Conservation (phyloP, 1,284 basidiomycete species). For the Ceratobasidium sp. region DNA sequence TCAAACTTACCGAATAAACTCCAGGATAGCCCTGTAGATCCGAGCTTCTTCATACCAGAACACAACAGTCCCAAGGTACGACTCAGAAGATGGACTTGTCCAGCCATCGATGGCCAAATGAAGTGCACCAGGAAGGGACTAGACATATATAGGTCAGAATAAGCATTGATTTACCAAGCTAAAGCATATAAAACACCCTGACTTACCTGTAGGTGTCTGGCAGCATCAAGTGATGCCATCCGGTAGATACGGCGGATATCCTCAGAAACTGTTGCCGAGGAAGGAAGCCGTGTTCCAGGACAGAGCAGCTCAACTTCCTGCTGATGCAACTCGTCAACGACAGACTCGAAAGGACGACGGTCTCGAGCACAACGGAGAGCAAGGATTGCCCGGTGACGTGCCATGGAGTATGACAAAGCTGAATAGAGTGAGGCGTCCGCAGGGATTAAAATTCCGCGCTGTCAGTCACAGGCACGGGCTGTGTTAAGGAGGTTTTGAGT, state of each 20-base stretch:
- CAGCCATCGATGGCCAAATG: conserved; percentile 53
- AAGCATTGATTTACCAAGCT: neutral
- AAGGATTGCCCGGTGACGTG: conserved; percentile 15
- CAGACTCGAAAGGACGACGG: conserved; percentile 30
- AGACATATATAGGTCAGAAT: too few species aligned
- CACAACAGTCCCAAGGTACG: conserved; percentile 51
- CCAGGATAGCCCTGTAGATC: conserved; percentile 50
- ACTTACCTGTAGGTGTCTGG: conserved; percentile 9
- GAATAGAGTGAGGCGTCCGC: neutral
- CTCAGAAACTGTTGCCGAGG: neutral
- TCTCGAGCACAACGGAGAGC: conserved; percentile 19
- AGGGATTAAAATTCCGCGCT: conserved; percentile 3
- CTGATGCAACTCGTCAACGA: conserved; percentile 21
- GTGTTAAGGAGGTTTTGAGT: neutral
- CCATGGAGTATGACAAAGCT: neutral
- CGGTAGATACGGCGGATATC: conserved; percentile 6
- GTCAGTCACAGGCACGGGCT: conserved; percentile 7
- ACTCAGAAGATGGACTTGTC: conserved; percentile 50
- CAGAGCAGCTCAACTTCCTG: conserved; percentile 19
- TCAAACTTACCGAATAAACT: conserved; percentile 50
- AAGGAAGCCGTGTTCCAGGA: conserved; percentile 14
- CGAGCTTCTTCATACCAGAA: conserved; percentile 49
- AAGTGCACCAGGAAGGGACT: conserved; percentile 40
- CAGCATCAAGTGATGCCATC: neutral
- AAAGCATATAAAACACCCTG: neutral